These are phyloP conservation scores for Penicillium antarcticum DNA, from an alignment of 495 filamentous ascomycete species.

Conservation along the genomic window DNA sequence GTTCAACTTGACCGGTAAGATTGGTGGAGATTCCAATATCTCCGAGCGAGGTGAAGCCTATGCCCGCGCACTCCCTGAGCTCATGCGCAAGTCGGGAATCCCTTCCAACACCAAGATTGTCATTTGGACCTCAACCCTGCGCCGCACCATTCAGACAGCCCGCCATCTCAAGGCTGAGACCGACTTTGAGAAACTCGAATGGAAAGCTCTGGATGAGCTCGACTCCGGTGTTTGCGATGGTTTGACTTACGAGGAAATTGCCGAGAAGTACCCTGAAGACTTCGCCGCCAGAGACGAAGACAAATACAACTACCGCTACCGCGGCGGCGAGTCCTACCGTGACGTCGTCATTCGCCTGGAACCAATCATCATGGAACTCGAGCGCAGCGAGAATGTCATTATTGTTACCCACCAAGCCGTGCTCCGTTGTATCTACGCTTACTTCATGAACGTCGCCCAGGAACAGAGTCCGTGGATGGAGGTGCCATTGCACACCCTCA, in stretches of 20 bases:
- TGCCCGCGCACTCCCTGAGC: constrained; percentile 71
- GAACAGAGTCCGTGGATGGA: constrained; percentile 97
- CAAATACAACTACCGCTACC: constrained; percentile 99
- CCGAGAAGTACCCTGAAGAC: constrained; percentile 85
- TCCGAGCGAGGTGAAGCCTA: constrained; percentile 87
- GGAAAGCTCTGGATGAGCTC: constrained; percentile 97
- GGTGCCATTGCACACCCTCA: constrained; percentile 88
- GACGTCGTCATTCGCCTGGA: constrained; percentile 97
- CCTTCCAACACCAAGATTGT: constrained; percentile 79
- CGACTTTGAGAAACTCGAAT: constrained; percentile 86
- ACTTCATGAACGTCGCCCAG: constrained; percentile 96
- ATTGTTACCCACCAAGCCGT: constrained; percentile 98
- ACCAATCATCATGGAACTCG: constrained; percentile 99
- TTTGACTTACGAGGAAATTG: constrained; percentile 91
- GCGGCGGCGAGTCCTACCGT: constrained; percentile 93
- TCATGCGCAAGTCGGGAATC: constrained; percentile 73
- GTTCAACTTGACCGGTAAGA: constrained; percentile 82
- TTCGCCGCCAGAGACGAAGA: constrained; percentile 93
- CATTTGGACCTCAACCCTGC: constrained; percentile 95
- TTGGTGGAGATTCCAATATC: constrained; percentile 86
- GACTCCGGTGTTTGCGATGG: constrained; percentile 96
- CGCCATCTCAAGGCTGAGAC: constrained; percentile 63
- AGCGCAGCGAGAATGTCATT: constrained; percentile 92
- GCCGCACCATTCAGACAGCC: constrained; percentile 88
- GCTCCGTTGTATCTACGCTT: constrained; percentile 93